Percentiles rank a stretch among this genome's conserved stretches.
Conservation (phyloP, 345 rosid species). For the Raphanus sativus region DNA sequence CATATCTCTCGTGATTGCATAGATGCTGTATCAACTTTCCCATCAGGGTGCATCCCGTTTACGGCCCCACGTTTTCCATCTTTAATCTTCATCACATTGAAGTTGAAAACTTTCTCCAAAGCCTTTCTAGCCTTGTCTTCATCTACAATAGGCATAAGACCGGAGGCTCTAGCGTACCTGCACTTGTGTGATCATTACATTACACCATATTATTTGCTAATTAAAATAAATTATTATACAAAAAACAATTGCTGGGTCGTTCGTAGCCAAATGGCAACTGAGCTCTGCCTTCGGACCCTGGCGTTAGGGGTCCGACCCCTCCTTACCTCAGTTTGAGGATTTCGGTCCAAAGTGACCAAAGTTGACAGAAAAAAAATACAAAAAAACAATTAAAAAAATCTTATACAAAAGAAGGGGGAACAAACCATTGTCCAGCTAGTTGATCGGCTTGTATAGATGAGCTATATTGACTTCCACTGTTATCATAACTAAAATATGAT, state of each 20-base stretch:
- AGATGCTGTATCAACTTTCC: slow-evolving; percentile 67
- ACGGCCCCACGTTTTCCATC: slow-evolving; percentile 83
- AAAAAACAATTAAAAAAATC: too few relatives aligned
- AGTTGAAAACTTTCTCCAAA: slow-evolving; percentile 70
- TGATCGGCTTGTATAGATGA: slow-evolving; percentile 95
- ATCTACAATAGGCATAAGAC: slow-evolving; percentile 73
- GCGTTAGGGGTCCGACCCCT: too few relatives aligned
- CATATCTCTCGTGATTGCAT: slow-evolving; percentile 95
- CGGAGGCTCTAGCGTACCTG: slow-evolving; percentile 89
- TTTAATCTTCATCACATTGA: slow-evolving; percentile 77
- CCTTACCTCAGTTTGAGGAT: too few relatives aligned
- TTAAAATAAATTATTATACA: background rate
- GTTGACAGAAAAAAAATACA: too few relatives aligned
- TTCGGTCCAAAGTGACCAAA: too few relatives aligned
- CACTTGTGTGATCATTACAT: background rate
- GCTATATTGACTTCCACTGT: slow-evolving; percentile 59
- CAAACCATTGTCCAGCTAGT: slow-evolving; percentile 90
- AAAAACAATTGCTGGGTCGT: too few relatives aligned
- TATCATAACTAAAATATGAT: slow-evolving; percentile 81
- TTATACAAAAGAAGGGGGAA: background rate
- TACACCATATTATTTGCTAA: background rate
- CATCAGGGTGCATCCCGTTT: slow-evolving; percentile 93
- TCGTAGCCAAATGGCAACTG: too few relatives aligned
- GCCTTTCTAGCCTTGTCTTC: slow-evolving; percentile 63
- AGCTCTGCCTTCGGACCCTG: too few relatives aligned